These are phyloP conservation scores for Calonectria naviculata DNA, from an alignment of 2,329 filamentous ascomycete species.

Conservation along the genomic window DNA sequence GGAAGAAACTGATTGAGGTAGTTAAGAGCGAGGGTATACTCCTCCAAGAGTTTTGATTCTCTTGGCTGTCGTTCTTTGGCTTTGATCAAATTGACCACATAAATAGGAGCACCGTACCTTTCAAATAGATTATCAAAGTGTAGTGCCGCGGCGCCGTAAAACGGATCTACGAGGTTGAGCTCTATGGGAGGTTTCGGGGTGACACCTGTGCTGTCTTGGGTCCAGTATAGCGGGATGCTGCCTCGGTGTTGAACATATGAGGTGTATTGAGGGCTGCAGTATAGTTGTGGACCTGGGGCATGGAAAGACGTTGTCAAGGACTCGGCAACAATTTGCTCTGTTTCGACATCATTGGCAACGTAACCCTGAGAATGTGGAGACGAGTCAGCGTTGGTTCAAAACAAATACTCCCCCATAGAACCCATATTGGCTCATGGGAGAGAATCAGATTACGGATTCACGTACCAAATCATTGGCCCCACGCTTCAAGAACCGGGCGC, in stretches of 20 bases:
- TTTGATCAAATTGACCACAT: conserved; percentile 92
- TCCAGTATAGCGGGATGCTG: conserved; percentile 97
- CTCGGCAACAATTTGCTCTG: conserved; percentile 97
- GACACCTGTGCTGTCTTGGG: conserved; percentile 93
- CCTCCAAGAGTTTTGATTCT: conserved; percentile 89
- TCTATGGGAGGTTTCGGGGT: conserved; percentile 97
- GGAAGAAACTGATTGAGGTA: conserved; percentile 97
- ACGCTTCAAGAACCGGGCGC: conserved; percentile 92
- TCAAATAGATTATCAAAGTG: conserved; percentile 97
- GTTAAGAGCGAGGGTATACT: conserved; percentile 87
- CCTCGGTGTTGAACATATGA: conserved; percentile 97
- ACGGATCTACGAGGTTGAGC: conserved; percentile 94
- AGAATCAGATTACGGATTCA: not conserved
- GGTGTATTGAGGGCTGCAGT: conserved; percentile 90
- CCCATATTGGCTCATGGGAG: too few relatives aligned
- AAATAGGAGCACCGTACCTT: conserved; percentile 91
- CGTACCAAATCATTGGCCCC: conserved; percentile 85
- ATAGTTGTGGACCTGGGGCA: conserved; percentile 85
- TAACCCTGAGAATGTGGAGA: conserved; percentile 68
- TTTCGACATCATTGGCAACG: conserved; percentile 98
- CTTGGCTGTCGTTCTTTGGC: conserved; percentile 87
- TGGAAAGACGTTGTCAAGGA: conserved; percentile 96
- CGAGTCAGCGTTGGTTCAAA: not conserved
- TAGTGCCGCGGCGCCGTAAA: conserved; percentile 90
- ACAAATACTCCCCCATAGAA: too few relatives aligned